phyloP scores from a whole-genome alignment of 495 filamentous ascomycete genomes.

The Aspergillus campestris region DNA sequence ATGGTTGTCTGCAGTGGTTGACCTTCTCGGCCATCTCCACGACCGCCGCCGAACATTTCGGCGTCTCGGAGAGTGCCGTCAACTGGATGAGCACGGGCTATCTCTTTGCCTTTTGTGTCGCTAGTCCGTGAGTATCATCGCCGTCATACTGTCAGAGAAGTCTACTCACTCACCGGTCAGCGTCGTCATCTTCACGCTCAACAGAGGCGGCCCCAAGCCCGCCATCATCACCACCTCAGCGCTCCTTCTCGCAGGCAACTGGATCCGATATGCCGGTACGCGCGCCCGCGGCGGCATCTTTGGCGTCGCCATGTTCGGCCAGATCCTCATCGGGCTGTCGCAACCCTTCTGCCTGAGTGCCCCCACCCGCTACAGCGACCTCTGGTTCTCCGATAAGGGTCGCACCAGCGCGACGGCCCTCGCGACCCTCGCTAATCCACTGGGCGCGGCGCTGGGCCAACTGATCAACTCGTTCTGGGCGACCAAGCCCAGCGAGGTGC shows the following conservation, averaged over 20 bases:
- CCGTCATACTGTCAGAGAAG: not conserved
- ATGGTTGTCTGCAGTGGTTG: slow-evolving; percentile 57
- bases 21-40: slow-evolving; percentile 82
- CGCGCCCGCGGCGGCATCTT: slow-evolving; percentile 53
- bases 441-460: slow-evolving; percentile 83
- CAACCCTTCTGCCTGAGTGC: slow-evolving; percentile 91
- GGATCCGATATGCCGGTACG: slow-evolving; percentile 84
- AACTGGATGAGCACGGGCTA: slow-evolving; percentile 91
- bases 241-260: slow-evolving; percentile 75
- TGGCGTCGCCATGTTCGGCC: slow-evolving; percentile 83
- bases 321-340: slow-evolving; percentile 80
- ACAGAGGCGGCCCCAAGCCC: slow-evolving; percentile 68
- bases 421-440: slow-evolving; percentile 74
- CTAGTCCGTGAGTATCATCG: slow-evolving; percentile 52
- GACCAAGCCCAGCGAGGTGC: slow-evolving; percentile 50
- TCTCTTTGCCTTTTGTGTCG: slow-evolving; percentile 71
- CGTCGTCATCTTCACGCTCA: slow-evolving; percentile 66
- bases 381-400: slow-evolving; percentile 85
- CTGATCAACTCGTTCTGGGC: slow-evolving; percentile 75
- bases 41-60: slow-evolving; percentile 67
- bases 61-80: slow-evolving; percentile 63
- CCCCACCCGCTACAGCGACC: slow-evolving; percentile 82
- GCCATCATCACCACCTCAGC: slow-evolving; percentile 66
- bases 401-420: slow-evolving; percentile 84
- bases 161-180: slow-evolving; percentile 19